phyloP scores from a whole-genome alignment of 768 basidiomycete genomes.

The Collybia mongolica region DNA sequence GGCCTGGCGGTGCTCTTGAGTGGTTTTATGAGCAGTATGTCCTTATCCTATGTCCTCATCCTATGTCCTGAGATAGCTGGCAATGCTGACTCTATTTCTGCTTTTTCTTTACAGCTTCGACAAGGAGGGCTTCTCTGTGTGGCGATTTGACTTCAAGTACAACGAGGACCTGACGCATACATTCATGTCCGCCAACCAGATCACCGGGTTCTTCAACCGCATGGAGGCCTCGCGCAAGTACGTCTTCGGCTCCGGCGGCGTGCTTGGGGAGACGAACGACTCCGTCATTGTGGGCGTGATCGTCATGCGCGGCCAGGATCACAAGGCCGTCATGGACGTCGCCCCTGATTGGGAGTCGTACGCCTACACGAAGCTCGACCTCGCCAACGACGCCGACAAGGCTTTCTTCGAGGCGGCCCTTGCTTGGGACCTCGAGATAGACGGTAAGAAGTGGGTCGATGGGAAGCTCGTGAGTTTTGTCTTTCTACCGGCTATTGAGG shows the following conservation, averaged over 20 bases:
- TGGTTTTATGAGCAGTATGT: constrained; percentile 97
- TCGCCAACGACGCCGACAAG: constrained; percentile 74
- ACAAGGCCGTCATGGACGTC: constrained; percentile 65
- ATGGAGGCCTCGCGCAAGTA: constrained; percentile 97
- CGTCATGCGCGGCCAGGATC: constrained; percentile 80
- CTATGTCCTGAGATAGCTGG: not conserved
- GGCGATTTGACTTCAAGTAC: constrained; percentile 96
- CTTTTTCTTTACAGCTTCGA: constrained; percentile 61
- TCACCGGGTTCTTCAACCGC: constrained; percentile 96
- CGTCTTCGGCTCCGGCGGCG: constrained; percentile 91
- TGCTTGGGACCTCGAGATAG: constrained; percentile 76
- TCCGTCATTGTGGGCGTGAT: constrained; percentile 80
- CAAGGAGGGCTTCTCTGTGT: constrained; percentile 83
- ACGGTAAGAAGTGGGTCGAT: constrained; percentile 77
- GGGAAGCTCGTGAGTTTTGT: constrained; percentile 64
- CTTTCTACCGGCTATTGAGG: not conserved
- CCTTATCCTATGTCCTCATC: not conserved
- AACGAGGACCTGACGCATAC: constrained; percentile 85
- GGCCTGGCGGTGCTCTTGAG: constrained; percentile 76
- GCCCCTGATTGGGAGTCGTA: constrained; percentile 96
- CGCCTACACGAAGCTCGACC: constrained; percentile 72
- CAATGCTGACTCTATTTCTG: not conserved
- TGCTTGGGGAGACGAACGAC: constrained; percentile 78
- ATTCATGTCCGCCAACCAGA: constrained; percentile 95
- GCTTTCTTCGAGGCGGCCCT: constrained; percentile 75